A percentile compares a stretch with the other conserved stretches of the same genome.
Conservation (phyloP, 345 rosid species). For the Salix caprea region DNA sequence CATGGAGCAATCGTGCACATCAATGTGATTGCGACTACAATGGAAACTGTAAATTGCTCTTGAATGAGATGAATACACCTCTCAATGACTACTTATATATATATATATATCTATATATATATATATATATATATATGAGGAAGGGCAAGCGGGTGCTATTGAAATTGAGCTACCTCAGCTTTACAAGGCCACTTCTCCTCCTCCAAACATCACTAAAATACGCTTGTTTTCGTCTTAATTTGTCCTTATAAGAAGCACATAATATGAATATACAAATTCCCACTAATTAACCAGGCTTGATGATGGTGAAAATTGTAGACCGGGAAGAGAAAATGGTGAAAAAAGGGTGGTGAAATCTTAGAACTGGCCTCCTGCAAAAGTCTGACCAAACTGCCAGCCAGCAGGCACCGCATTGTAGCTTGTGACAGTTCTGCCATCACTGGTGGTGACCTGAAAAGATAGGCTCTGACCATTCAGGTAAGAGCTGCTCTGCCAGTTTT, state of each 20-base stretch:
- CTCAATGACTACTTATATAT: too few relatives aligned
- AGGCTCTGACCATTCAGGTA: conserved; percentile 48
- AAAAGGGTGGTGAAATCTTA: conserved; percentile 7
- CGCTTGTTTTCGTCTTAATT: neutral
- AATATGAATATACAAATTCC: neutral
- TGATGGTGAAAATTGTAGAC: neutral
- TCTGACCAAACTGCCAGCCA: conserved; percentile 62
- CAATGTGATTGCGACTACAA: neutral
- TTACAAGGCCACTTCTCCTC: neutral
- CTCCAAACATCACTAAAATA: neutral
- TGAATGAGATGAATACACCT: neutral
- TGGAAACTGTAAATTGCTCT: neutral
- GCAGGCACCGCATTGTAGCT: conserved; percentile 41
- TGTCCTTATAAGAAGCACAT: neutral
- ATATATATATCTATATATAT: too few relatives aligned
- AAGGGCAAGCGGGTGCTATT: neutral
- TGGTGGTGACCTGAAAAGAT: conserved; percentile 47
- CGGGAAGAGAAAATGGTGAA: too few relatives aligned
- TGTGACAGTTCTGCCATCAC: conserved; percentile 45
- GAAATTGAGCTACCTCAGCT: neutral
- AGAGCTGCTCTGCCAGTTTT: conserved; percentile 57
- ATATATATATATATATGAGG: too few relatives aligned
- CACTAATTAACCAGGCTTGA: neutral
- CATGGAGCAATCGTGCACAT: neutral
- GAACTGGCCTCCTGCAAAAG: conserved; percentile 50